phyloP scores from a whole-genome alignment of 495 filamentous ascomycete genomes.

The Tuber umbilicatum region DNA sequence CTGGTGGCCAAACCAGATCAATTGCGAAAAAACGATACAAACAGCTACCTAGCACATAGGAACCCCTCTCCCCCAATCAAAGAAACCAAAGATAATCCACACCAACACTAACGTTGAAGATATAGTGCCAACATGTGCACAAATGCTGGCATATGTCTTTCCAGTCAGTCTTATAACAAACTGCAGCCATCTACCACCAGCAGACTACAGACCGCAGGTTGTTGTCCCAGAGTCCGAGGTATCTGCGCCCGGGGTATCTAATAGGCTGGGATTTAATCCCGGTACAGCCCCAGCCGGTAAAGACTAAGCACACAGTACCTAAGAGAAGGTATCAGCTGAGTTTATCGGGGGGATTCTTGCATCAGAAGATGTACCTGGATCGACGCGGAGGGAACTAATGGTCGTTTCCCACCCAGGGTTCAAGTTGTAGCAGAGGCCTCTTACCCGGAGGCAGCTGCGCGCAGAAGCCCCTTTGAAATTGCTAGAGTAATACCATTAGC shows the following conservation, averaged over 20 bases:
- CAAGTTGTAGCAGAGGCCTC: not conserved
- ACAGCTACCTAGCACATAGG: not conserved
- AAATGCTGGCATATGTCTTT: not conserved
- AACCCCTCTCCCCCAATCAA: not conserved
- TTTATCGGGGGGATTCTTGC: not conserved
- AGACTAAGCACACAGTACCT: not conserved
- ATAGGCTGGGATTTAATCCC: not conserved
- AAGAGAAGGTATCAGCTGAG: not conserved
- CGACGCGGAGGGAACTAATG: no score
- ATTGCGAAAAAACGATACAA: not conserved
- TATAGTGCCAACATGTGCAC: not conserved
- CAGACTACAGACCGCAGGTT: not conserved
- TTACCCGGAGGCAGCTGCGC: no score
- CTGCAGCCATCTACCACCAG: not conserved
- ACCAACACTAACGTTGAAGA: not conserved
- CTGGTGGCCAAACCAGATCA: not conserved
- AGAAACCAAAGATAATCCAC: not conserved
- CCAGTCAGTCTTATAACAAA: not conserved
- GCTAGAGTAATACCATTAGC: not conserved
- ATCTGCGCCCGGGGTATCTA: not conserved
- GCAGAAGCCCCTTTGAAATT: no score
- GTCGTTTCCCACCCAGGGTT: no score
- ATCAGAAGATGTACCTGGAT: not conserved
- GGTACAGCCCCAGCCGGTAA: not conserved
- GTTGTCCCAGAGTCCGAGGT: not conserved